Conservation (phyloP, 2,329 filamentous ascomycete genomes). For the Diaporthe vexans region DNA sequence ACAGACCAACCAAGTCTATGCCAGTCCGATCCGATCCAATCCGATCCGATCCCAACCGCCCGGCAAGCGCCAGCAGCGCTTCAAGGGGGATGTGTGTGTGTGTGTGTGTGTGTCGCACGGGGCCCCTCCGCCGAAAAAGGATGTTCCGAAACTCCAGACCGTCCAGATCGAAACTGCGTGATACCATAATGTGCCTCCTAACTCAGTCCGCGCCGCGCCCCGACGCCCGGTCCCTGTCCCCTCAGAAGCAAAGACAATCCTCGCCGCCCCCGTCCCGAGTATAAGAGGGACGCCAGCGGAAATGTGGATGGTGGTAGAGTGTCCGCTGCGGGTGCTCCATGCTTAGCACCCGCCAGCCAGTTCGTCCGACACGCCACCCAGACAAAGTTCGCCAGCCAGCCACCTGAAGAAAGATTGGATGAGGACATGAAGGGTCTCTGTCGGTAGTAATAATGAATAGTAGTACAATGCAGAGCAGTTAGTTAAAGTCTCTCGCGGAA, state of each 20-base stretch:
- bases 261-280: background rate
- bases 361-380: background rate
- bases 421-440: background rate
- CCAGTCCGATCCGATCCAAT: background rate
- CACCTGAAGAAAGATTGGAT: background rate
- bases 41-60: background rate
- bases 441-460: constrained; percentile 8
- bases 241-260: no score
- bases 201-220: no score
- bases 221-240: background rate
- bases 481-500: background rate
- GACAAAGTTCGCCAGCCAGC: no score
- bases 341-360: background rate
- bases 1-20: no score
- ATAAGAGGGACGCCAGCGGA: constrained; percentile 14
- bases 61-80: background rate
- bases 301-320: constrained; percentile 26
- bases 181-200: background rate
- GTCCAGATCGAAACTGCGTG: background rate
- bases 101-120: no score
- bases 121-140: background rate
- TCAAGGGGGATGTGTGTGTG: no score
- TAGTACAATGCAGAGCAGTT: constrained; percentile 29
- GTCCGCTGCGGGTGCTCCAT: constrained; percentile 21
- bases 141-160: constrained; percentile 8